These are phyloP conservation scores for Rhododendron mucronatum DNA, from an alignment of 148 eudicot species.

Conservation along the genomic window DNA sequence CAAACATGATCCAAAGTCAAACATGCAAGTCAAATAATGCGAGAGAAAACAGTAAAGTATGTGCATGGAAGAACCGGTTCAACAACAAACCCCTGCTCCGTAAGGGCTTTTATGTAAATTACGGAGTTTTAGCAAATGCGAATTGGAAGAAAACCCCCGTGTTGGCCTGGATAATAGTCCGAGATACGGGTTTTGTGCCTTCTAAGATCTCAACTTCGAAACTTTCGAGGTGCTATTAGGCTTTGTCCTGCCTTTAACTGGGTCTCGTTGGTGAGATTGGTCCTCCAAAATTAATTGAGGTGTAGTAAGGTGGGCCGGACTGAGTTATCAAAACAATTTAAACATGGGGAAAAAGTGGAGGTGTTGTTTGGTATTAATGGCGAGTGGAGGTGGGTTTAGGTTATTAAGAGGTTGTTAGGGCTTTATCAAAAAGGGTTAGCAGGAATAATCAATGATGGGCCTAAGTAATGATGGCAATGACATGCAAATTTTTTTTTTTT, in stretches of 20 bases:
- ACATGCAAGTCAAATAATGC: neutral
- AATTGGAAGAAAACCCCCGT: too few relatives aligned
- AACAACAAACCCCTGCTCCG: neutral
- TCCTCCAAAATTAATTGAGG: neutral
- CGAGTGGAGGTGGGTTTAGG: neutral
- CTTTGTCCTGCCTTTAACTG: too few relatives aligned
- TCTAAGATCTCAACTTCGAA: too few relatives aligned
- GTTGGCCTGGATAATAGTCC: too few relatives aligned
- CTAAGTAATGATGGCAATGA: conserved; percentile 21
- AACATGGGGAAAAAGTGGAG: neutral
- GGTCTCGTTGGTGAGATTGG: fast-evolving
- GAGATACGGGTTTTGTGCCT: neutral
- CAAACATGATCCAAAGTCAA: neutral
- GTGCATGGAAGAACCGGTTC: too few relatives aligned
- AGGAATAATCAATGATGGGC: conserved; percentile 25
- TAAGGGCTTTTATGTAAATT: neutral
- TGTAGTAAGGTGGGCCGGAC: neutral
- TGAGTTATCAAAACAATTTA: neutral
- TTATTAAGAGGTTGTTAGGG: conserved; percentile 18
- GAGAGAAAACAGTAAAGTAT: neutral
- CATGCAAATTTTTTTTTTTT: neutral
- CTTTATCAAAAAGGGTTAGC: conserved; percentile 33
- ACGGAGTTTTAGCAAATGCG: neutral
- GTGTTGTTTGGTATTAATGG: neutral
- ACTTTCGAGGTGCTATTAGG: neutral